phyloP scores from a whole-genome alignment of 2,329 filamentous ascomycete genomes.

The Penicillium sumatraense region DNA sequence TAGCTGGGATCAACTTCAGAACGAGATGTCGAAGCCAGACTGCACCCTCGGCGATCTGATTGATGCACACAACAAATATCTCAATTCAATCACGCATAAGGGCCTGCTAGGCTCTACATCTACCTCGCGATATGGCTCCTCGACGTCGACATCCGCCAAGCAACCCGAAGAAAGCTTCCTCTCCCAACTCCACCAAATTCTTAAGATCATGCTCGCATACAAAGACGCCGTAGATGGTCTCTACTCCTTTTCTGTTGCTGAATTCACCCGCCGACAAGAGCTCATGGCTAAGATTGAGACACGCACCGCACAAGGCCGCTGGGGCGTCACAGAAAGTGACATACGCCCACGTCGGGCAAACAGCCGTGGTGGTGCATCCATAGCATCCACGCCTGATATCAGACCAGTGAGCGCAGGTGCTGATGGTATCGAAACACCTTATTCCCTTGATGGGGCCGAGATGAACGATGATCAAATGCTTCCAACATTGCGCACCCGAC shows the following conservation, averaged over 20 bases:
- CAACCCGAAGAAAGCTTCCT: slow-evolving; percentile 78
- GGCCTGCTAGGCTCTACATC: slow-evolving; percentile 77
- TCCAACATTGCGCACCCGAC: slow-evolving; percentile 72
- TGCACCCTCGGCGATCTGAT: slow-evolving; percentile 96
- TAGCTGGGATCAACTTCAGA: slow-evolving; percentile 89
- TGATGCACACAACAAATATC: slow-evolving; percentile 84
- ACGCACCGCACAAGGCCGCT: slow-evolving; percentile 66
- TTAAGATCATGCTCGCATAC: slow-evolving; percentile 92
- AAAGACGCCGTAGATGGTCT: slow-evolving; percentile 91
- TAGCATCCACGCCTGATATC: slow-evolving; percentile 33
- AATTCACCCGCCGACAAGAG: slow-evolving; percentile 92
- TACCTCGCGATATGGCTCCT: slow-evolving; percentile 26
- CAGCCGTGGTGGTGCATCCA: slow-evolving; percentile 33
- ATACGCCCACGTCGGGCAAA: slow-evolving; percentile 39
- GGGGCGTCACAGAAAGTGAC: slow-evolving; percentile 65
- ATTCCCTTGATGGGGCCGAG: slow-evolving; percentile 43
- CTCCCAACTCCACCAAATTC: slow-evolving; percentile 85
- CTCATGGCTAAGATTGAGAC: slow-evolving; percentile 73
- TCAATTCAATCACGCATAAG: slow-evolving; percentile 94
- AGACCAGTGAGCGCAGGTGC: slow-evolving; percentile 21
- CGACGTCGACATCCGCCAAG: slow-evolving; percentile 38
- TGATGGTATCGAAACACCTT: slow-evolving; percentile 43
- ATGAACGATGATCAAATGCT: slow-evolving; percentile 66
- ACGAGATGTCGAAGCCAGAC: slow-evolving; percentile 78
- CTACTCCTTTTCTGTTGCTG: slow-evolving; percentile 92